Evolutionary conservation across 2,329 filamentous ascomycete species (phyloP).

Genomic region (Penicillium decumbens): DNA sequence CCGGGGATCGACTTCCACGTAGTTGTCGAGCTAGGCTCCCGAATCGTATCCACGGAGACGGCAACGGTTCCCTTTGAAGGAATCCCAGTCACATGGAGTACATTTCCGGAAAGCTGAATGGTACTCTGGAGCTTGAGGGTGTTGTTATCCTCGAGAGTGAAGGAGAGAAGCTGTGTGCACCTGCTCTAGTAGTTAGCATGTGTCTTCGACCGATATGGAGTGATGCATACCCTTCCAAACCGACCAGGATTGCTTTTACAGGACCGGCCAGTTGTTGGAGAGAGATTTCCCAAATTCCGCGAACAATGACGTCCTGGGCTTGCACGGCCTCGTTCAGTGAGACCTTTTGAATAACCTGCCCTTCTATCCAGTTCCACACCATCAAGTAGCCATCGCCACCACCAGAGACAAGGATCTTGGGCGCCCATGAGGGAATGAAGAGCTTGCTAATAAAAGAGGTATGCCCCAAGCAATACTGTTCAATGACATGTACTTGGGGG

Average conservation of each 20-base stretch:
- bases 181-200: constrained; percentile 48
- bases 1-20: constrained; percentile 28
- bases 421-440: constrained; percentile 55
- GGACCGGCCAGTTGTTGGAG: constrained; percentile 19
- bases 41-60: constrained; percentile 53
- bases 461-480: constrained; percentile 85
- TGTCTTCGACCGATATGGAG: neutral
- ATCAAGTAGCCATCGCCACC: constrained; percentile 77
- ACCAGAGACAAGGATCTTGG: constrained; percentile 71
- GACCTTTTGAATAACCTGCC: constrained; percentile 31
- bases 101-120: constrained; percentile 60
- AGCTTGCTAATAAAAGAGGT: constrained; percentile 76
- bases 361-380: constrained; percentile 72
- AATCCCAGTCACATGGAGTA: constrained; percentile 52
- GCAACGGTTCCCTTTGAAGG: constrained; percentile 34
- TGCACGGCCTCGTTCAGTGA: constrained; percentile 23
- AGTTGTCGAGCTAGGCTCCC: constrained; percentile 49
- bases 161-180: constrained; percentile 63
- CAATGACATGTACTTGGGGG: constrained; percentile 82
- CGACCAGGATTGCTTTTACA: constrained; percentile 45
- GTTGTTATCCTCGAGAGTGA: constrained; percentile 51
- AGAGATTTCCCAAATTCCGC: constrained; percentile 47
- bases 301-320: constrained; percentile 42
- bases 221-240: constrained; percentile 54
- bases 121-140: constrained; percentile 49